A percentile compares a stretch with the other conserved stretches of the same genome.
These are phyloP conservation scores for Penicillium concentricum DNA, from an alignment of 2,329 filamentous ascomycete genomes.

Conservation along the genomic window DNA sequence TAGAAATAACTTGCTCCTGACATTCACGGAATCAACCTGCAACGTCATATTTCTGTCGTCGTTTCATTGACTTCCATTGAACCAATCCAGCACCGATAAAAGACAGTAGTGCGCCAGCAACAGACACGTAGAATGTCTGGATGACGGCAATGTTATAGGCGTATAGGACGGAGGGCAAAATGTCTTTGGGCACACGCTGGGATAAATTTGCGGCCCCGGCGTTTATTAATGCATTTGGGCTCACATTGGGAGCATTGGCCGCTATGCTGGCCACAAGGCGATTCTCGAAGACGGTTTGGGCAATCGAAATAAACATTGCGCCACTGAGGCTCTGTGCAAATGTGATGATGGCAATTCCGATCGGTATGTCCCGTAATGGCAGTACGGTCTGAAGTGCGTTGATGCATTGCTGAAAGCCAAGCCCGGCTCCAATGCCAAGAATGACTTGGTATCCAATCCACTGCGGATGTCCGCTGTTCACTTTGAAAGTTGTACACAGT, in stretches of 20 bases:
- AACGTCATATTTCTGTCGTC: constrained; percentile 4
- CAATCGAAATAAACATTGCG: constrained; percentile 38
- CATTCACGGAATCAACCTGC: background rate
- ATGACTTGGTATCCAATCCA: constrained; percentile 44
- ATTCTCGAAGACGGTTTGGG: constrained; percentile 41
- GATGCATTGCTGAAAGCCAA: constrained; percentile 38
- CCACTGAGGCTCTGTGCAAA: constrained; percentile 41
- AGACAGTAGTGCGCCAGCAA: constrained; percentile 34
- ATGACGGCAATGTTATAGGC: constrained; percentile 42
- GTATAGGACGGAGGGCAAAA: constrained; percentile 31
- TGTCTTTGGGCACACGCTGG: constrained; percentile 23
- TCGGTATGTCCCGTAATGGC: constrained; percentile 32
- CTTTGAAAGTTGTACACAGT: constrained; percentile 36
- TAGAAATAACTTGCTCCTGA: background rate
- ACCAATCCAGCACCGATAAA: constrained; percentile 35
- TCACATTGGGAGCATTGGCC: constrained; percentile 24
- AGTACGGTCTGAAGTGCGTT: constrained; percentile 39
- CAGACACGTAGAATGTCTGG: constrained; percentile 39
- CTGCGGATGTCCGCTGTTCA: constrained; percentile 24
- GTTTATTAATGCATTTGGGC: constrained; percentile 28
- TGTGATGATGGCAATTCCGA: constrained; percentile 37
- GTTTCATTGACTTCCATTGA: constrained; percentile 42
- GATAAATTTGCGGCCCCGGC: constrained; percentile 40
- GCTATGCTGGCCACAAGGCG: constrained; percentile 29
- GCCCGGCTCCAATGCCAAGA: constrained; percentile 36